Evolutionary conservation across 257 asterid genomes (phyloP).

Genomic region (Knoxia roxburghii): DNA sequence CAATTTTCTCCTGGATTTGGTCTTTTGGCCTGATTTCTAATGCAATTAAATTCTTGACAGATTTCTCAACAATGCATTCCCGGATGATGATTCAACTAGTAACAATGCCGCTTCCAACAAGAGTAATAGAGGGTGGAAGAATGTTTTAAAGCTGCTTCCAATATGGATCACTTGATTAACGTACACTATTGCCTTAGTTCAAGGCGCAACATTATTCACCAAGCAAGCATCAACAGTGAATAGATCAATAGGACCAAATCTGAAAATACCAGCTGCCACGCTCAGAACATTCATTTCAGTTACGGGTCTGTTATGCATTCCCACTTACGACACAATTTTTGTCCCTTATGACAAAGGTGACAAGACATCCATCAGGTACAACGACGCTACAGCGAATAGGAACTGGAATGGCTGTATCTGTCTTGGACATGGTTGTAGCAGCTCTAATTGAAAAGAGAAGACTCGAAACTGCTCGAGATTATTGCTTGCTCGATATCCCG

Average conservation of each 20-base stretch:
- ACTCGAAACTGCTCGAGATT: conserved; percentile 30
- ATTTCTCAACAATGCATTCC: too few species aligned
- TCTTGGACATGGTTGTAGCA: conserved; percentile 37
- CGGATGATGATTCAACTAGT: too few species aligned
- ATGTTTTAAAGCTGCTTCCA: conserved; percentile 41
- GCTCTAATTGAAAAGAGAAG: conserved; percentile 48
- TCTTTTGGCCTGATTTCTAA: too few species aligned
- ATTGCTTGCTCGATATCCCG: conserved; percentile 37
- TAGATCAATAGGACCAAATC: conserved; percentile 34
- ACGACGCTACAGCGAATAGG: conserved; percentile 59
- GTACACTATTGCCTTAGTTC: conserved; percentile 36
- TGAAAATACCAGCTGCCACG: conserved; percentile 52
- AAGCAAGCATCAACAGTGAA: conserved; percentile 62
- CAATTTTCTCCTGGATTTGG: too few species aligned
- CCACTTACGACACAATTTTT: conserved; percentile 47
- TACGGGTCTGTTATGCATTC: conserved; percentile 20
- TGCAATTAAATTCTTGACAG: not conserved
- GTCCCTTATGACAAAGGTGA: conserved; percentile 47
- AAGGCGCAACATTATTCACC: conserved; percentile 45
- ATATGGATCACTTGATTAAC: conserved; percentile 47
- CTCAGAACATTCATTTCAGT: conserved; percentile 40
- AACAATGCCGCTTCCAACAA: not conserved
- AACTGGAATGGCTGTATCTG: conserved; percentile 38
- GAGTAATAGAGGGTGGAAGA: conserved; percentile 37
- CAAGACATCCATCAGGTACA: conserved; percentile 45